Conservation (phyloP, 2,329 filamentous ascomycete species). For the Pseudogymnoascus sp. region DNA sequence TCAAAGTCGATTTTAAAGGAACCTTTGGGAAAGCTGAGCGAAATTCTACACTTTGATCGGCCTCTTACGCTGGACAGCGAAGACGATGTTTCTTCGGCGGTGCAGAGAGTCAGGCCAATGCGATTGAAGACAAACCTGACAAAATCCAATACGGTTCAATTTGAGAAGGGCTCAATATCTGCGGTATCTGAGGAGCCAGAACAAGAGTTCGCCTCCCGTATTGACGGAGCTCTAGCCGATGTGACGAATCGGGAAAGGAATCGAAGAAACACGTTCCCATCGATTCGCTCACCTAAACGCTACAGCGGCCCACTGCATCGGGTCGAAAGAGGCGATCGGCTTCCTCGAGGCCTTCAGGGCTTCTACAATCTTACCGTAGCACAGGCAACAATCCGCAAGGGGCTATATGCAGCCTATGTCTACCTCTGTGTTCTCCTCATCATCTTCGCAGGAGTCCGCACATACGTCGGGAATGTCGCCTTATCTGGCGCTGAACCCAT, state of each 20-base stretch:
- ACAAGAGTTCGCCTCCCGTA: not conserved
- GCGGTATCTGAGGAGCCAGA: slow-evolving; percentile 28
- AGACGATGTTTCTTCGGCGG: slow-evolving; percentile 1
- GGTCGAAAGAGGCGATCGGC: slow-evolving; percentile 60
- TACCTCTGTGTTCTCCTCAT: slow-evolving; percentile 62
- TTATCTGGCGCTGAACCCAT: slow-evolving; percentile 72
- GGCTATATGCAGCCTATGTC: slow-evolving; percentile 74
- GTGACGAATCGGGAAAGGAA: not conserved
- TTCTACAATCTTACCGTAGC: slow-evolving; percentile 74
- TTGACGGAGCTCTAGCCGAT: not conserved
- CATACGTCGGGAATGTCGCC: slow-evolving; percentile 60
- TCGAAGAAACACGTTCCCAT: slow-evolving; percentile 3
- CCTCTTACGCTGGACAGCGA: not conserved
- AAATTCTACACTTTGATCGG: slow-evolving; percentile 5
- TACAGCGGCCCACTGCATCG: slow-evolving; percentile 42
- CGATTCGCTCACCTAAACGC: not conserved
- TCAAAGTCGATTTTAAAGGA: not conserved
- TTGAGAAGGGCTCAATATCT: slow-evolving; percentile 3
- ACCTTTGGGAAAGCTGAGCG: not conserved
- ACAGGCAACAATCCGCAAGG: slow-evolving; percentile 72
- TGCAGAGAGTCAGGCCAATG: slow-evolving; percentile 6
- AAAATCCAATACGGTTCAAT: not conserved
- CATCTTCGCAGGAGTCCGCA: slow-evolving; percentile 64
- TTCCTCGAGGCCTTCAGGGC: slow-evolving; percentile 58
- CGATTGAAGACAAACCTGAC: not conserved